Evolutionary conservation across 164 flowering plant species (phyloP).

Genomic region (Liquidambar formosana): DNA sequence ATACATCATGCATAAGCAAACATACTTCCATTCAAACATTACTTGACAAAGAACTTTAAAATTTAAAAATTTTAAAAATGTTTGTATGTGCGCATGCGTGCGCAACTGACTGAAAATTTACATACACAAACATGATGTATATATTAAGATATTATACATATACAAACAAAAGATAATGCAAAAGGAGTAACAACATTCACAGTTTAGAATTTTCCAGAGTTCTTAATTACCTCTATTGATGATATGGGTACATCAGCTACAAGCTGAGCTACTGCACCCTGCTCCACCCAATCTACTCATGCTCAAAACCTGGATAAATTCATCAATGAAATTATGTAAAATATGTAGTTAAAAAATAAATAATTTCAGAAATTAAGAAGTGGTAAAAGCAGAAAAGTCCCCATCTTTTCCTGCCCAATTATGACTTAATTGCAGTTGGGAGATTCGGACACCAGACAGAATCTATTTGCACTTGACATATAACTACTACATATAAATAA

Average conservation of each 20-base stretch:
- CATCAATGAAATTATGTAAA: neutral
- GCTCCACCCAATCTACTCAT: constrained; percentile 98
- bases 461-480: constrained; percentile 15
- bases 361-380: neutral
- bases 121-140: no score
- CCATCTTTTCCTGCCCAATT: neutral
- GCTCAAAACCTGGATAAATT: constrained; percentile 79
- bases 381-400: neutral
- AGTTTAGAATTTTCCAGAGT: neutral
- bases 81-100: no score
- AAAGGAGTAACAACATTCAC: neutral
- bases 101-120: no score
- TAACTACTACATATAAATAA: constrained; percentile 14
- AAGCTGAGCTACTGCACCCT: constrained; percentile 58
- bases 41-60: no score
- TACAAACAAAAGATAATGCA: neutral
- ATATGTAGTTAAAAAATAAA: neutral
- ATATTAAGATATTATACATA: neutral
- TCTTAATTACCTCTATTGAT: constrained; percentile 48
- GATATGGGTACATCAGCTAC: constrained; percentile 50
- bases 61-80: no score
- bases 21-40: no score
- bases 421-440: neutral
- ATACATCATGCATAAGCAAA: no score
- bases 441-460: constrained; percentile 8